Evolutionary conservation across 169 alveolate genomes (phyloP).

Genomic region (Plasmodium falciparum): DNA sequence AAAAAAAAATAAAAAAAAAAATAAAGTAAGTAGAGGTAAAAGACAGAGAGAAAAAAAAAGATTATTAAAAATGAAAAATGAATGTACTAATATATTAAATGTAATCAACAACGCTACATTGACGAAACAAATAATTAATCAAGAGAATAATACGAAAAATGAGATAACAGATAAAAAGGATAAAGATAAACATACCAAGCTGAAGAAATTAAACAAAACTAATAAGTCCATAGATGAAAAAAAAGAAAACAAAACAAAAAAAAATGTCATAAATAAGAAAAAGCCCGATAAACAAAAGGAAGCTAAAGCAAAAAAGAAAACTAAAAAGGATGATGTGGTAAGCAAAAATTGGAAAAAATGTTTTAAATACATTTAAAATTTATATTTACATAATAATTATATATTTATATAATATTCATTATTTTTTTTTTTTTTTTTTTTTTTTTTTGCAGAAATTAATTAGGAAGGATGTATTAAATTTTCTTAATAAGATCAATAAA

Average conservation of each 20-base stretch:
- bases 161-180: neutral
- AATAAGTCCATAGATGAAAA: slow-evolving; percentile 7
- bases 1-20: slow-evolving; percentile 26
- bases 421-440: slow-evolving; percentile 1
- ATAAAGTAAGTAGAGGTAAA: slow-evolving; percentile 64
- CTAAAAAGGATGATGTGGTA: slow-evolving; percentile 9
- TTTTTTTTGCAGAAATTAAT: slow-evolving; percentile 41
- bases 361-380: neutral
- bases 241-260: neutral
- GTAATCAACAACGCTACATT: slow-evolving; percentile 10
- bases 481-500: slow-evolving; percentile 27
- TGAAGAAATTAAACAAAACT: slow-evolving; percentile 5
- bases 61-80: slow-evolving; percentile 43
- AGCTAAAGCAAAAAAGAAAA: slow-evolving; percentile 8
- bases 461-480: slow-evolving; percentile 59
- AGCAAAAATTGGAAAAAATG: slow-evolving; percentile 4
- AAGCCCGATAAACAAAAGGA: slow-evolving; percentile 7
- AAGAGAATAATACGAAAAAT: neutral
- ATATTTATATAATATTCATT: neutral
- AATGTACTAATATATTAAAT: slow-evolving; percentile 30
- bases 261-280: neutral
- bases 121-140: neutral
- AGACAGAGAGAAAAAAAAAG: slow-evolving; percentile 76
- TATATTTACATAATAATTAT: slow-evolving; percentile 1
- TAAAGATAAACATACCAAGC: neutral